Percentiles rank a stretch among this genome's conserved stretches.
Evolutionary conservation across 164 flowering plant genomes (phyloP).

Genomic region (Euptelea pleiosperma): DNA sequence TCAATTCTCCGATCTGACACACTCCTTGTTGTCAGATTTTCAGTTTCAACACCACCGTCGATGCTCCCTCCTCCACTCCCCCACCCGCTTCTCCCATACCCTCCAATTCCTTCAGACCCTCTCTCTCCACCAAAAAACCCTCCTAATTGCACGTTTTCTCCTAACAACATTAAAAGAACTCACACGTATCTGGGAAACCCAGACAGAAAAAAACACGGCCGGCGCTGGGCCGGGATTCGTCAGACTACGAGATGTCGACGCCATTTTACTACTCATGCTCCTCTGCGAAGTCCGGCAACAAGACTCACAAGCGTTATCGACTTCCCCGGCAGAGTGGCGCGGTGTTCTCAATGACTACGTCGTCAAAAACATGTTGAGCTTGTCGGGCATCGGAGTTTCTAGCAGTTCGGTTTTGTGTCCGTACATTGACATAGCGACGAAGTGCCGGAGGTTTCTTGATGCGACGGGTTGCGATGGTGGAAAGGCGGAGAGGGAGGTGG

Average conservation of each 20-base stretch:
- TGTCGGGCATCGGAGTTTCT: conserved; percentile 34
- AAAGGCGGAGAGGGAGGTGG: conserved; percentile 30
- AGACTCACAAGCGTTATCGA: conserved; percentile 32
- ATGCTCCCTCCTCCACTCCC: conserved; percentile 54
- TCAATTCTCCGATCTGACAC: conserved; percentile 46
- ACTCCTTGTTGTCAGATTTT: conserved; percentile 37
- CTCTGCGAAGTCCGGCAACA: conserved; percentile 66
- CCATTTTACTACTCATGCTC: conserved; percentile 60
- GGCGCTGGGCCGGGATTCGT: conserved; percentile 10
- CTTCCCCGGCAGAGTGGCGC: conserved; percentile 42
- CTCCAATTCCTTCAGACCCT: conserved; percentile 69
- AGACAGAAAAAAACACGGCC: conserved; percentile 14
- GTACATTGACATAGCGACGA: conserved; percentile 39
- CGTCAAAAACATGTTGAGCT: conserved; percentile 24
- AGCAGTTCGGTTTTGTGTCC: conserved; percentile 30
- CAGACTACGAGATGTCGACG: conserved; percentile 53
- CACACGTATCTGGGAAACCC: conserved; percentile 26
- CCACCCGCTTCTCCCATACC: conserved; percentile 52
- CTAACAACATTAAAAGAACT: conserved; percentile 52
- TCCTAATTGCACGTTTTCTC: conserved; percentile 65
- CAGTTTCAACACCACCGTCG: conserved; percentile 60
- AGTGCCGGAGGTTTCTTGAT: conserved; percentile 50
- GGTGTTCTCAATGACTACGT: conserved; percentile 20
- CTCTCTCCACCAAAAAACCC: conserved; percentile 60
- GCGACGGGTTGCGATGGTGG: conserved; percentile 19